Evolutionary conservation across 1,284 basidiomycete species (phyloP), one percentile per base, ranked within the genome.

Genomic region (Ustilago esculenta): DNA sequence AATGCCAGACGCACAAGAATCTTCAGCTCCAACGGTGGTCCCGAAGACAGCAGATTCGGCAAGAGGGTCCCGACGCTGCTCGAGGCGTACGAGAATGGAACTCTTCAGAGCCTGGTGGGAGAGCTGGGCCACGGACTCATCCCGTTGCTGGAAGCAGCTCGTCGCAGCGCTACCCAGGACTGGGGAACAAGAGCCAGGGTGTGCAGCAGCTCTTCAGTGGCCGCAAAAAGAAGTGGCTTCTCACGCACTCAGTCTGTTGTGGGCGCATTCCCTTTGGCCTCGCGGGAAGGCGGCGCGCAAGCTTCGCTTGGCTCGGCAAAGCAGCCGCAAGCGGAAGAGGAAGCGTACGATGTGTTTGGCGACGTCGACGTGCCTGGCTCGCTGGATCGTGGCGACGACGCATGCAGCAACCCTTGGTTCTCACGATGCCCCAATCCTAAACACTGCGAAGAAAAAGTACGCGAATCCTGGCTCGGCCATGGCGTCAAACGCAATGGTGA

Each of bases 1-100:
- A 58, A 48, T 17, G 58, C 57, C n/a, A 59, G 54, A 24, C 56
- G 63, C 20, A 56, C 50, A 4, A 53, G 21, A 21, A 68, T 53
- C 34, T 68, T 61, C 46, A 68, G 58, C 47, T 68, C 65, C 6
- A 68, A 68, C 27, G 58, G 65, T 14, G 58, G 65, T 11, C 69
- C 59, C 2, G 57, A 58, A 33, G 55, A 68, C 35, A 58, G 46
- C 48, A 70, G 50, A 15, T 50, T 60, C 11, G 63, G 61, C 49
- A 66, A 66, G 33, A 41, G 64, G n/a, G 36, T 67, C 14, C 64
- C 60, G 0, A 65, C 72, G 5, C 34, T 79, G 20, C 56, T 79
- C 15, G 76, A 78, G 24, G 56, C 64, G 7, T 79, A 78, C 46
- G 77, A 79, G 49, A 75, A 75, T 23, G 77, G 77, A 4, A 72